These are phyloP conservation scores for Lasiosphaeriaceae sp. DNA, from an alignment of 495 filamentous ascomycete species.

Conservation along the genomic window DNA sequence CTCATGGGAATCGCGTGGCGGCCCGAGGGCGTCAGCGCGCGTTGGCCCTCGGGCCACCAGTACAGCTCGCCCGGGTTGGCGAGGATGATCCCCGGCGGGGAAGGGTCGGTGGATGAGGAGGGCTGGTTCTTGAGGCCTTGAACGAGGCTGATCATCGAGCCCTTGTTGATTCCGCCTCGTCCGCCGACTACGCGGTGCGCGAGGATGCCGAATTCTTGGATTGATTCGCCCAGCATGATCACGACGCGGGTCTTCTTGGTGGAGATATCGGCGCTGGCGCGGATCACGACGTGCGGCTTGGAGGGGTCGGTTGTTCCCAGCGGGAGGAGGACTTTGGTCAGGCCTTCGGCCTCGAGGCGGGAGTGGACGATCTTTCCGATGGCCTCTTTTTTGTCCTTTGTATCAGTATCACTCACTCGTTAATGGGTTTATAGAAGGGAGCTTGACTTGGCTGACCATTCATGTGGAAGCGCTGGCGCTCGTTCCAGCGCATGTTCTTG, in stretches of 20 bases:
- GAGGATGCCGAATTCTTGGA: conserved; percentile 71
- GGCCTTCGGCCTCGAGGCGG: conserved; percentile 56
- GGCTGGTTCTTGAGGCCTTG: conserved; percentile 42
- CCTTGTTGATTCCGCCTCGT: conserved; percentile 57
- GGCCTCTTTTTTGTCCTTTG: conserved; percentile 46
- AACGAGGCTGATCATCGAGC: conserved; percentile 61
- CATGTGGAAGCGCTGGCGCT: conserved; percentile 63
- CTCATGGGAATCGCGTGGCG: conserved; percentile 53
- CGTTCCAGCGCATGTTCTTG: conserved; percentile 68
- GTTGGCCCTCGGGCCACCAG: conserved; percentile 58
- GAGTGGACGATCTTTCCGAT: conserved; percentile 54
- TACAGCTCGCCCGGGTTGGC: conserved; percentile 68
- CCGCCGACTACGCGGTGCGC: conserved; percentile 61
- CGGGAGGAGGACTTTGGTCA: conserved; percentile 59
- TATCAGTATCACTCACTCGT: background rate
- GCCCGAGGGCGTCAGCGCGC: conserved; percentile 50
- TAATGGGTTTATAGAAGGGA: background rate
- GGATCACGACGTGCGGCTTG: conserved; percentile 64
- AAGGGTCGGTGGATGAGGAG: conserved; percentile 24
- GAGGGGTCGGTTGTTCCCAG: conserved; percentile 34
- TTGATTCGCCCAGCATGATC: conserved; percentile 67
- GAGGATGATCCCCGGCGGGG: conserved; percentile 55
- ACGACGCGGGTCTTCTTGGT: conserved; percentile 57
- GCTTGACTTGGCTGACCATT: conserved; percentile 45
- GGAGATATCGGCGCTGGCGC: conserved; percentile 57